Evolutionary conservation across 768 basidiomycete genomes (phyloP), one percentile per base, ranked within the genome.

Genomic region (Leccinum disarticulatum): DNA sequence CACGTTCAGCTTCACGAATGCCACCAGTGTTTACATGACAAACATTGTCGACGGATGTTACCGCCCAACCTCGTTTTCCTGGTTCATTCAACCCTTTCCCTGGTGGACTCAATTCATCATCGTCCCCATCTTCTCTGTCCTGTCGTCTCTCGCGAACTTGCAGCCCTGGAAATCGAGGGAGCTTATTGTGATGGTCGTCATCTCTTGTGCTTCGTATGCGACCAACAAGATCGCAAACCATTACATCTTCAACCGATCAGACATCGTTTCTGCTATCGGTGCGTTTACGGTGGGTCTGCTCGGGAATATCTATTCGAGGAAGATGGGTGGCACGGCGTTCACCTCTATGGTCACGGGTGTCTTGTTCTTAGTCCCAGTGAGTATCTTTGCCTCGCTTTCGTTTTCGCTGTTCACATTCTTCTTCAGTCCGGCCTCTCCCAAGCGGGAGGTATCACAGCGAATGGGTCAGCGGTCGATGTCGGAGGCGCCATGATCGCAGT

Each of bases 291-390:
- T 91, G 19, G 90, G 91, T 22, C 62, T 92, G 30, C 75, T 92
- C 19, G 91, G 91, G 3, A 93, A 93, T 66, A 73, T 88, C 2
- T 93, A 93, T 72, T 93, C 91, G 43, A 81, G 91, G 50, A 84
- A 83, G 69, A 87, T 90, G 82, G 83, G 88, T 8, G 92, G 91
- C 8, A 93, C 91, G 4, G 92, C 92, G 19, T 94, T 94, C 74
- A 92, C 91, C 10, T 87, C 87, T 2, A 95, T 95, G 93, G 90
- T 93, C 43, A 90, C 92, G 27, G 92, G 91, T 41, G 91, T 95
- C 6, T 72, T 93, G 62, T 92, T 95, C 74, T 77, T 94, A 60
- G 91, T 95, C 27, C 93, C 93, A 13, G 91, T 93, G 70, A 71
- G 88, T 81, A 19, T 53, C 64, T 49, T 9, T 58, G 13, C 22